Conservation (phyloP, 2,329 filamentous ascomycete species). For the Monosporascus sp. region DNA sequence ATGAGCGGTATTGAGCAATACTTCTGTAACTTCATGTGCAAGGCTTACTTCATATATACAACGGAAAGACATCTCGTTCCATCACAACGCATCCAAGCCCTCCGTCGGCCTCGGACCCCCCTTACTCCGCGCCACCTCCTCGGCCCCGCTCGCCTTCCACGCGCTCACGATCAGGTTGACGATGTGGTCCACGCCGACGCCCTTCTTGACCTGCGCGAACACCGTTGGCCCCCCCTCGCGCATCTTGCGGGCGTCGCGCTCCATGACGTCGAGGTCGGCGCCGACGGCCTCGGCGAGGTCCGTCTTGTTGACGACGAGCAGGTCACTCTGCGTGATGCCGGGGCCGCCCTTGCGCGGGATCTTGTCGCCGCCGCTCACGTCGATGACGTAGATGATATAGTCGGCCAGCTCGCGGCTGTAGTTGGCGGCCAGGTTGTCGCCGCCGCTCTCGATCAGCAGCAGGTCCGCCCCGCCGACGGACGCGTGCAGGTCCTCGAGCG, state of each 20-base stretch:
- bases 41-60: too few relatives aligned
- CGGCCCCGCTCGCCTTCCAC: constrained; percentile 86
- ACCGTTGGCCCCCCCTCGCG: constrained; percentile 91
- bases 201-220: constrained; percentile 95
- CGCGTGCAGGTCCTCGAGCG: constrained; percentile 80
- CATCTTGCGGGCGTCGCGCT: constrained; percentile 89
- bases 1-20: too few relatives aligned
- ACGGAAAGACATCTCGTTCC: too few relatives aligned
- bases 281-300: constrained; percentile 87
- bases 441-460: constrained; percentile 89
- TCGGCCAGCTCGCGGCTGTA: constrained; percentile 93
- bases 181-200: constrained; percentile 78
- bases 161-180: constrained; percentile 83
- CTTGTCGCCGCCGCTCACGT: constrained; percentile 95
- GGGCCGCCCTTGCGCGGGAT: constrained; percentile 93
- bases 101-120: constrained; percentile 55
- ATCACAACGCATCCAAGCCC: constrained; percentile 42
- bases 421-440: constrained; percentile 95
- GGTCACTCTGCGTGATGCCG: constrained; percentile 91
- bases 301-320: constrained; percentile 95
- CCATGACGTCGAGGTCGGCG: constrained; percentile 89
- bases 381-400: constrained; percentile 98
- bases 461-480: constrained; percentile 70
- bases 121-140: constrained; percentile 46
- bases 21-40: too few relatives aligned